Evolutionary conservation across 2,329 filamentous ascomycete species (phyloP), one percentile per base, ranked within the genome.

Genomic region (Byssochlamys sp.): DNA sequence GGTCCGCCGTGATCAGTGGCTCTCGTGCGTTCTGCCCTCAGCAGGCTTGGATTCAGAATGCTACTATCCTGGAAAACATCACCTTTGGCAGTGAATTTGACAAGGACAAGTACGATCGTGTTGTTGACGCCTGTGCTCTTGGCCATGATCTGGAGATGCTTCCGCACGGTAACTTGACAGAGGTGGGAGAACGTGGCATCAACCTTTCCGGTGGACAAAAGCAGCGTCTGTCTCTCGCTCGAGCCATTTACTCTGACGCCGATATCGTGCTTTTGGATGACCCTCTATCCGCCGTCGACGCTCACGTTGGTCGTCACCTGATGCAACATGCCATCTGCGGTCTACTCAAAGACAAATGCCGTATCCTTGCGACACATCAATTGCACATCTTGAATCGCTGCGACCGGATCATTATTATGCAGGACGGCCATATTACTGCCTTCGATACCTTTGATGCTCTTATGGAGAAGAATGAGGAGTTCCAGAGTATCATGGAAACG

Each of bases 241-340:
- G 91, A 60, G 81, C 81, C 2, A 83, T 84, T 55, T 84, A 84
- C 65, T 83, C 83, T 65, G 72, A 83, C 57, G 79, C 81, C 2
- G 81, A 84, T 61, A 81, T 84, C 57, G 70, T 84, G 3, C 73
- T 84, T 25, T 81, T 84, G 79, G 81, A 84, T 60, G 81, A 84
- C 62, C 81, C 81, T 2, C 71, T 84, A 5, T 83, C 80, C 4
- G 71, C 71, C 35, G 70, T 73, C 19, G 70, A 72, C 60, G 69
- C 70, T 6, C 81, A 84, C 63, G 81, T 83, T 31, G 81, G 81
- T 24, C 74, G 77, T n/a, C 81, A 84, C 62, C 83, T 96, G 65
- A 95, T 96, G 73, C 90, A 95, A 71, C 85, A 94, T 59, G 91
- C 90, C 51, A 95, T 96, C 57, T 83, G 89, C 58, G 90, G 90